Percentiles rank a stretch among this genome's conserved stretches.
Evolutionary conservation across 257 asterid genomes (phyloP).

Genomic region (Primulina eburnea): DNA sequence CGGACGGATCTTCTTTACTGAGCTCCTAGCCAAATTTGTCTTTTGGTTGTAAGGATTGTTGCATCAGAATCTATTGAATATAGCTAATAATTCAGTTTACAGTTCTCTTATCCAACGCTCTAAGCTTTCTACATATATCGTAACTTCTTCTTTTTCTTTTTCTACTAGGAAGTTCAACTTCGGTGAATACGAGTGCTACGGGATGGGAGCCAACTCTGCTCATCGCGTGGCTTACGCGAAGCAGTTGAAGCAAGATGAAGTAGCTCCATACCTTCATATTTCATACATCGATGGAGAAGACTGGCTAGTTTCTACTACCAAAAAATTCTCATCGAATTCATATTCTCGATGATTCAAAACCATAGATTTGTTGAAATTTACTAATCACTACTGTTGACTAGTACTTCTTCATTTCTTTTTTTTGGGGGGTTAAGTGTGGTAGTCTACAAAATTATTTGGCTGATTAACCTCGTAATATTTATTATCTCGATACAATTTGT

Average conservation of each 20-base stretch:
- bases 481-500: too few relatives aligned
- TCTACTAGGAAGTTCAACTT: slow-evolving; percentile 57
- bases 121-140: too few relatives aligned
- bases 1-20: too few relatives aligned
- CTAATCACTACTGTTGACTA: background rate
- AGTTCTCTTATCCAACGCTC: too few relatives aligned
- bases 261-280: slow-evolving; percentile 46
- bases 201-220: slow-evolving; percentile 49
- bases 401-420: too few relatives aligned
- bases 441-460: background rate
- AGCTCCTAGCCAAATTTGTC: too few relatives aligned
- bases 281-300: slow-evolving; percentile 70
- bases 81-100: too few relatives aligned
- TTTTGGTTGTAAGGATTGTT: background rate
- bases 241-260: slow-evolving; percentile 54
- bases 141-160: too few relatives aligned
- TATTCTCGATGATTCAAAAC: background rate
- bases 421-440: too few relatives aligned
- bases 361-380: background rate
- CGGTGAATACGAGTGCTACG: slow-evolving; percentile 68
- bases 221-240: slow-evolving; percentile 52
- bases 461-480: background rate
- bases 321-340: background rate
- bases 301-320: slow-evolving; percentile 46
- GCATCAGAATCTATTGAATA: background rate